Evolutionary conservation across 306 rosid species (phyloP), one percentile per base, ranked within the genome.

Genomic region (Sicyos edulis): DNA sequence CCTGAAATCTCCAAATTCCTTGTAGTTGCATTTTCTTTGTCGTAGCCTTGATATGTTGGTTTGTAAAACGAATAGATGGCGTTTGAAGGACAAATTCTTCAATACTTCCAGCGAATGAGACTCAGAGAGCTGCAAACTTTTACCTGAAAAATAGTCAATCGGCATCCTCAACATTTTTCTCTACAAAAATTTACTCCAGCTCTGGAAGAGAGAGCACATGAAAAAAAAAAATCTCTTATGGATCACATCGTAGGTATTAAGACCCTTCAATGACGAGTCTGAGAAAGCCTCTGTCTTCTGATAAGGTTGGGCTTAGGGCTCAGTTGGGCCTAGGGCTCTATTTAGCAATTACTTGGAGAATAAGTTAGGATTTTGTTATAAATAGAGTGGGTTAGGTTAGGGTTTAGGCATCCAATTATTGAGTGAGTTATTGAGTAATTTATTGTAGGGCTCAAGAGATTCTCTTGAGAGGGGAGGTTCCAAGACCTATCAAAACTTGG

Each of bases 41-140:
- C 24, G 32, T 20, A 10, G 13, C 61, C 32, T 55, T 55, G 61
- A 55, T 55, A 55, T 55, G 32, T 55, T 55, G 15, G 32, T 55
- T 21, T 26, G 11, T 10, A 20, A 61, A 61, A 26, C 65, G 10
- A 11, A 59, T 42, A 13, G 42, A 59, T 22, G 34, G 63, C 29
- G 40, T 24, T 24, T 6, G 17, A 58, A 58, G 42, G 29, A 24
- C 13, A 22, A 37, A 37, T 14, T 29, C 45, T 15, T 60, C 67
- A 14, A 60, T 29, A 11, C 21, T 60, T 60, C 45, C 8, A 60
- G 45, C 21, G 67, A 60, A 60, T 29, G 20, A 29, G n/a, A n/a
- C n/a, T n/a, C n/a, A n/a, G n/a, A n/a, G 66, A 60, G 66, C 45
- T 60, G 66, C 20, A 14, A 60, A 34, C 9, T 60, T 54, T 22